Conservation (phyloP, 768 basidiomycete genomes). For the Xerocomellus amylosporus region DNA sequence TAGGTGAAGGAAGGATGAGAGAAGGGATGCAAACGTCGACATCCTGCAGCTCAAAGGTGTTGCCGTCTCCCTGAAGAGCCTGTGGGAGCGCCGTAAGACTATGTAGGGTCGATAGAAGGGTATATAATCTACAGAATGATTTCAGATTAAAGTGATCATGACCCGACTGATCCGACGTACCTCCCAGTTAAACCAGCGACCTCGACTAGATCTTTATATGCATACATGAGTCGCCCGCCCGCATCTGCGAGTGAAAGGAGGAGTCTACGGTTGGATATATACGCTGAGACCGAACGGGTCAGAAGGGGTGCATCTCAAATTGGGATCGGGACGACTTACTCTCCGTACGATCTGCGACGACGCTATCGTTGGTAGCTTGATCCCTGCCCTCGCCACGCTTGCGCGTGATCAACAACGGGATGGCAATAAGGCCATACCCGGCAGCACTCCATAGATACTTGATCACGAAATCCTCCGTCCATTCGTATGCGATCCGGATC, state of each 20-base stretch:
- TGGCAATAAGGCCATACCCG: slow-evolving; percentile 88
- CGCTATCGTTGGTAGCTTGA: slow-evolving; percentile 23
- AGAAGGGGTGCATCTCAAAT: not conserved
- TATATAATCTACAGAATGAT: slow-evolving; percentile 61
- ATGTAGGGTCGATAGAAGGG: slow-evolving; percentile 82
- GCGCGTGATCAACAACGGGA: slow-evolving; percentile 79
- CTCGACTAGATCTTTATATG: slow-evolving; percentile 92
- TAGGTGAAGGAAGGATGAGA: not conserved
- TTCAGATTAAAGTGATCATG: not conserved
- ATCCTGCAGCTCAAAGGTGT: slow-evolving; percentile 59
- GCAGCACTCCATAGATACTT: slow-evolving; percentile 95
- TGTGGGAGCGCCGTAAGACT: slow-evolving; percentile 55
- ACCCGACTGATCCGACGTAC: slow-evolving; percentile 2
- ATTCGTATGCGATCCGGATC: slow-evolving; percentile 90
- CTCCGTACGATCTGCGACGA: slow-evolving; percentile 50
- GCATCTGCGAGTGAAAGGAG: slow-evolving; percentile 95
- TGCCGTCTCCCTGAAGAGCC: slow-evolving; percentile 30
- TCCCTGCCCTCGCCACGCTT: slow-evolving; percentile 15
- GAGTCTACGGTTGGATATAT: slow-evolving; percentile 90
- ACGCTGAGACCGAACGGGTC: slow-evolving; percentile 43
- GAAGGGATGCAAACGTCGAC: slow-evolving; percentile 71
- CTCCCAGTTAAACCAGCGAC: slow-evolving; percentile 87
- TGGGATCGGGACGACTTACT: slow-evolving; percentile 29
- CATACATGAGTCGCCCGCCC: slow-evolving; percentile 93
- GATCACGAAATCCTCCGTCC: slow-evolving; percentile 97